Base-by-base conservation (phyloP, 148 eudicot genomes). In the Heliosperma pusillum region DNA sequence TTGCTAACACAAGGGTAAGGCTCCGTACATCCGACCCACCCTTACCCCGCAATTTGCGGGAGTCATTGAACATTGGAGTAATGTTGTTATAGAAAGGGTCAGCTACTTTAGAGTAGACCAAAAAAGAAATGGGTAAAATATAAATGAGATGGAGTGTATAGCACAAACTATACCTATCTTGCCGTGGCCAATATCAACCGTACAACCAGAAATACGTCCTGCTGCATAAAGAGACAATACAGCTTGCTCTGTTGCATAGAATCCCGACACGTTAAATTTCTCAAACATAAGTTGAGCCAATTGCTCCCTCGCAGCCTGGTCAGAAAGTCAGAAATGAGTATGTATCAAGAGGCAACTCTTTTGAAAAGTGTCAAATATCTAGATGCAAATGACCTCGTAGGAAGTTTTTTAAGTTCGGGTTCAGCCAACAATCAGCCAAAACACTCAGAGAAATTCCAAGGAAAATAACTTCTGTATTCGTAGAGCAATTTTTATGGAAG, bases 161-260 rank as follows among this genome's bases (percentile, higher is more conserved):
- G 59, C 40, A 75, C 22, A 44, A 67, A 21, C 66, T 68, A 40
- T 52, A 91, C 98, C 98, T 79, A 92, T 89, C 86, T 92, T 92
- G 55, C 97, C 99, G 82, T 96, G 99, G 57, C 99, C 99, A 77
- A 96, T 87, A 84, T 96, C 99, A 72, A 96, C 99, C 24, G 97
- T 82, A 80, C 99, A 96, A 70, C 99, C 99, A 22, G 99, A 96
- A 75, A 96, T 96, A 71, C 99, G 94, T 3, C 99, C 99, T 24
- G 93, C 96, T 3, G 99, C 99, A 83, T 96, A 96, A 20, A 96
- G 90, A 22, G 99, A 96, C 71, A 96, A 80, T 13, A 96, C 99
- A 50, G 99, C 94, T 87, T 96, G 99, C 78, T 96, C 99, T 25
- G 92, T 77, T 24, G 97, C 99, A 86, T 89, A 96, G 81, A 96